Percentiles rank a stretch among this genome's conserved stretches.
These are phyloP conservation scores for Clavulina sp. DNA, from an alignment of 768 basidiomycete genomes.

Conservation along the genomic window DNA sequence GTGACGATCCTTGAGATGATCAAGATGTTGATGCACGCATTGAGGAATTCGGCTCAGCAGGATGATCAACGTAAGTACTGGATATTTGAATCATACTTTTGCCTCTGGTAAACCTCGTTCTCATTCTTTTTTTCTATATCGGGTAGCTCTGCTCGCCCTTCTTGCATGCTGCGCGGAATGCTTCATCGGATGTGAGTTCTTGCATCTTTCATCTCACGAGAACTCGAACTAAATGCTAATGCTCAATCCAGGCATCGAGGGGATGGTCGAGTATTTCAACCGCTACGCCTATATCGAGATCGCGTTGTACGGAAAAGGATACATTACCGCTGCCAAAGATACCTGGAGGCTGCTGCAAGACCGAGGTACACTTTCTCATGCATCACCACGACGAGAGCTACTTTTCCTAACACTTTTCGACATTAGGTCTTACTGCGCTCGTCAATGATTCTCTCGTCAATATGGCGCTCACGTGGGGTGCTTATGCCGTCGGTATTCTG, in stretches of 20 bases:
- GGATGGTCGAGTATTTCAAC: slow-evolving; percentile 63
- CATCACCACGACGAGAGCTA: slow-evolving; percentile 16
- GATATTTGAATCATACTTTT: neutral
- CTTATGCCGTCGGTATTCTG: slow-evolving; percentile 55
- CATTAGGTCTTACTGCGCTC: slow-evolving; percentile 54
- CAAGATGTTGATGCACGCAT: slow-evolving; percentile 38
- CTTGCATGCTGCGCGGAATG: slow-evolving; percentile 66
- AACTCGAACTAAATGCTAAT: neutral
- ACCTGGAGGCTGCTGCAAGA: slow-evolving; percentile 66
- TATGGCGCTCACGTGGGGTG: slow-evolving; percentile 60
- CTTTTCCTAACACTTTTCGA: slow-evolving; percentile 16
- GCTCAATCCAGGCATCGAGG: slow-evolving; percentile 27
- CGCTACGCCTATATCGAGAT: slow-evolving; percentile 77
- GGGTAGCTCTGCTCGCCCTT: slow-evolving; percentile 48
- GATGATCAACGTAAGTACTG: slow-evolving; percentile 45
- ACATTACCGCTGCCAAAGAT: slow-evolving; percentile 64
- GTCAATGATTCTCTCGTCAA: slow-evolving; percentile 64
- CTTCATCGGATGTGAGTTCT: slow-evolving; percentile 36
- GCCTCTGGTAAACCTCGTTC: neutral
- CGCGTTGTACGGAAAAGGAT: slow-evolving; percentile 71
- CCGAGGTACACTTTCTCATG: no score
- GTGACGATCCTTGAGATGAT: slow-evolving; percentile 64
- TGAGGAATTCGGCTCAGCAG: slow-evolving; percentile 38
- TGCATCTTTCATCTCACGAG: neutral
- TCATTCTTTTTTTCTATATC: neutral